Base-by-base conservation (phyloP, 2,329 filamentous ascomycete genomes). In the Hymenoscyphus fraxineus region DNA sequence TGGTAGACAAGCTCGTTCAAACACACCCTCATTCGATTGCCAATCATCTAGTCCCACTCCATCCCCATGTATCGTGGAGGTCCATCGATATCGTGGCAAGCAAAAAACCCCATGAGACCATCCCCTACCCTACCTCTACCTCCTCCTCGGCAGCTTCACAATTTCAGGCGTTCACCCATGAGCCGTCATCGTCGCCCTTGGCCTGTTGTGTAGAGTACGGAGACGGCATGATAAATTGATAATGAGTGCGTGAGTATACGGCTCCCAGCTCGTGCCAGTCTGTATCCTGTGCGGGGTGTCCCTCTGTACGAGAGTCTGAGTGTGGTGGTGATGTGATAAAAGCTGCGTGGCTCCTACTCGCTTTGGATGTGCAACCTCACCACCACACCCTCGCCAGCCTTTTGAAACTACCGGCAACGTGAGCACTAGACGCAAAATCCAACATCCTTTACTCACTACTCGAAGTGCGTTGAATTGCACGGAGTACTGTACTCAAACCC, bases 31-130 rank as follows among this genome's bases (percentile, higher is more conserved):
- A 27, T 51, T 51, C 44, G 44, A 51, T 51, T 22, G 44, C n/a
- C 44, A 51, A 51, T 51, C 44, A 51, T 27, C 19, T 51, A 51
- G 9, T 2, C 19, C 44, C 44, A 27, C 22, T n/a, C 10, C 19
- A 51, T 51, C 19, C 44, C 44, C 44, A 51, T 51, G 10, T 27
- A 51, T 51, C 44, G 1, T 51, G 44, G 44, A 19, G 44, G 44
- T 10, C 44, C 44, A 51, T 51, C 44, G 44, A 51, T 51, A 51
- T 51, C 44, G 44, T 51, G 44, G 44, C 44, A 51, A 51, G 35
- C 35, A 35, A 35, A 35, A 35, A 35, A 6, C 35, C 44, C 44
- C 44, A 51, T 51, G 44, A 51, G 44, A 12, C 44, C 19, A 6
- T 27, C 44, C 44, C 44, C 44, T 51, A 22, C 19, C 19, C 16